These are phyloP conservation scores for Astrothelium macrocarpum DNA, from an alignment of 495 filamentous ascomycete genomes.

Conservation along the genomic window DNA sequence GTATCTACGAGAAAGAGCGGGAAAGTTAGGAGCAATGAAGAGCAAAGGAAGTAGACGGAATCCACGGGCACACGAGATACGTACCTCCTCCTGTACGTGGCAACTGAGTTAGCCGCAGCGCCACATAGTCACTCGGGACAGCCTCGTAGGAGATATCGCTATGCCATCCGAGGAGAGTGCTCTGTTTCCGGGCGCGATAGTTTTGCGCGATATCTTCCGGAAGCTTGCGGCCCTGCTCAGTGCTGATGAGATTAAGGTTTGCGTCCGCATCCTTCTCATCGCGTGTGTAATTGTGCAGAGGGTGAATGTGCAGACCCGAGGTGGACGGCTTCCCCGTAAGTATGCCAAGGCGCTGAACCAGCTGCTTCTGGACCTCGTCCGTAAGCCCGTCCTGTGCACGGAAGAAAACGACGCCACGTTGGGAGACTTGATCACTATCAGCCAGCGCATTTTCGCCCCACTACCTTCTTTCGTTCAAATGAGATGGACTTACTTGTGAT, in stretches of 20 bases:
- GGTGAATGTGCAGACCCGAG: slow-evolving; percentile 59
- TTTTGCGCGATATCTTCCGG: slow-evolving; percentile 17
- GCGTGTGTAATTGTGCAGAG: slow-evolving; percentile 52
- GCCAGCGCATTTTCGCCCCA: too few species aligned
- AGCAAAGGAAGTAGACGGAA: slow-evolving; percentile 4
- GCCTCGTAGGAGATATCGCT: slow-evolving; percentile 33
- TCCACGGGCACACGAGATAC: too few species aligned
- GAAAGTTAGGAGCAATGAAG: not conserved
- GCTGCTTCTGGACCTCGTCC: slow-evolving; percentile 58
- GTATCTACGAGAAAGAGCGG: slow-evolving; percentile 41
- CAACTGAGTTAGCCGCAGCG: slow-evolving; percentile 40
- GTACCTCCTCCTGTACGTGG: slow-evolving; percentile 63
- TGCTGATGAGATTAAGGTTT: slow-evolving; percentile 66
- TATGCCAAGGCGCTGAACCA: slow-evolving; percentile 55
- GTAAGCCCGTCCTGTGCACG: slow-evolving; percentile 58
- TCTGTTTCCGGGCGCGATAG: slow-evolving; percentile 22
- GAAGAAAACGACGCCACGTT: slow-evolving; percentile 75
- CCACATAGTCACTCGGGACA: slow-evolving; percentile 27
- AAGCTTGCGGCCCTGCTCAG: slow-evolving; percentile 43
- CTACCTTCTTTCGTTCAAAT: too few species aligned
- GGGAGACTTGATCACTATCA: slow-evolving; percentile 48
- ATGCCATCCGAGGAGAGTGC: slow-evolving; percentile 25
- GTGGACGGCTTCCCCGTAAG: slow-evolving; percentile 41
- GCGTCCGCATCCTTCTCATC: slow-evolving; percentile 52
- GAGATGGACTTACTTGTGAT: slow-evolving; percentile 52